A percentile compares a stretch with the other conserved stretches of the same genome.
Conservation (phyloP, 2,329 filamentous ascomycete genomes). For the Beauveria brongniartii region DNA sequence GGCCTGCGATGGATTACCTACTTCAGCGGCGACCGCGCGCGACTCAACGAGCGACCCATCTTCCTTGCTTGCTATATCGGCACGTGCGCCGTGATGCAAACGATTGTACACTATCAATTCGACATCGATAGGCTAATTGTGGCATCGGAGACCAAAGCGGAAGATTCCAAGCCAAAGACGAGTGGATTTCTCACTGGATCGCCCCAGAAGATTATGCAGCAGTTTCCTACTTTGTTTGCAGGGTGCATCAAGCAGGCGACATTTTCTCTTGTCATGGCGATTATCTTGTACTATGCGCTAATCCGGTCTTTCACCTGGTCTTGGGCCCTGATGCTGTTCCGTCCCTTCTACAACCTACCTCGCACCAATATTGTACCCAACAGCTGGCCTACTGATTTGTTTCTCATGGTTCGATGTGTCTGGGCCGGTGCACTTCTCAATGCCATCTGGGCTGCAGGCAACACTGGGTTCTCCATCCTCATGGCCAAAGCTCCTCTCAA, state of each 20-base stretch:
- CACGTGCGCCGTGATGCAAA: constrained; percentile 61
- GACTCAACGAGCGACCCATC: constrained; percentile 78
- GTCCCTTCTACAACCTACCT: constrained; percentile 67
- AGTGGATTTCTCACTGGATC: constrained; percentile 20
- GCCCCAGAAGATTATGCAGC: constrained; percentile 27
- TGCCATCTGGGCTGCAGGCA: constrained; percentile 68
- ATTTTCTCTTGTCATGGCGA: constrained; percentile 34
- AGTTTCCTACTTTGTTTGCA: constrained; percentile 32
- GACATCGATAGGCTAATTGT: constrained; percentile 62
- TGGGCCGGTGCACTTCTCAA: constrained; percentile 59
- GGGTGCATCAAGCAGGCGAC: constrained; percentile 32
- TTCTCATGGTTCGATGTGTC: constrained; percentile 47
- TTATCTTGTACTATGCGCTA: constrained; percentile 53
- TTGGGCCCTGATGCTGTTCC: constrained; percentile 61
- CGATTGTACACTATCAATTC: constrained; percentile 57
- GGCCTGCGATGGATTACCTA: constrained; percentile 68
- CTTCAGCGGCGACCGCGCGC: constrained; percentile 61
- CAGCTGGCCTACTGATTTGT: constrained; percentile 49
- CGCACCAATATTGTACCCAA: constrained; percentile 57
- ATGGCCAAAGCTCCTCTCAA: constrained; percentile 76
- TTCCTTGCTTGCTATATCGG: constrained; percentile 67
- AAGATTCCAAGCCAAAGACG: constrained; percentile 16
- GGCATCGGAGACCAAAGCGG: constrained; percentile 15
- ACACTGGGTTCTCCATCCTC: constrained; percentile 71
- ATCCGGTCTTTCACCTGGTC: constrained; percentile 60